phyloP scores from a whole-genome alignment of 2,329 filamentous ascomycete species.

The Hypoxylon rubiginosum region DNA sequence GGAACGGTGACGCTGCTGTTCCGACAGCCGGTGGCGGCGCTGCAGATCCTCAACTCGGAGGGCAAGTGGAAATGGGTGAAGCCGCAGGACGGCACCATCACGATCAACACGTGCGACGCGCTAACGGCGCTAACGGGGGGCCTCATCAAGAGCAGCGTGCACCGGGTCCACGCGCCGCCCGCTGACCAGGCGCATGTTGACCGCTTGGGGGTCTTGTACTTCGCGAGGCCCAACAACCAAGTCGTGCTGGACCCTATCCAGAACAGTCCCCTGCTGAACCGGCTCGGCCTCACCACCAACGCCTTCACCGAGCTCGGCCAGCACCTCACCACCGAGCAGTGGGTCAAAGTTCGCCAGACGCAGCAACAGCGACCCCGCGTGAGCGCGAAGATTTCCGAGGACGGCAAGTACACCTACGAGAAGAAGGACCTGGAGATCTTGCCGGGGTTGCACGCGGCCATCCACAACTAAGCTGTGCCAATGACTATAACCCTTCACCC shows the following conservation, averaged over 20 bases:
- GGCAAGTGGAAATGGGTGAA: conserved; percentile 62
- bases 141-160: conserved; percentile 55
- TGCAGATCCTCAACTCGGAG: conserved; percentile 63
- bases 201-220: conserved; percentile 45
- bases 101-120: conserved; percentile 63
- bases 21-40: conserved; percentile 66
- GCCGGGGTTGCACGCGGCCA: conserved; percentile 56
- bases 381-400: conserved; percentile 52
- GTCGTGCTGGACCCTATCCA: conserved; percentile 55
- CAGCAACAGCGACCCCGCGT: conserved; percentile 57
- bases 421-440: conserved; percentile 58
- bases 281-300: conserved; percentile 55
- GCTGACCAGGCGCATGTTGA: conserved; percentile 45
- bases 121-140: conserved; percentile 62
- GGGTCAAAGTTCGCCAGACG: conserved; percentile 57
- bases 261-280: conserved; percentile 55
- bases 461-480: conserved; percentile 52
- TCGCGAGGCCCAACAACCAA: conserved; percentile 56
- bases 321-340: conserved; percentile 57
- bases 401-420: conserved; percentile 54
- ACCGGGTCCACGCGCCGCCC: conserved; percentile 49
- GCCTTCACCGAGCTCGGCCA: conserved; percentile 57
- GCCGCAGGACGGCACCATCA: conserved; percentile 61
- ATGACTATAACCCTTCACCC: too few relatives aligned
- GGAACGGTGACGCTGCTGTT: conserved; percentile 68